Evolutionary conservation across 1,139 yeast species (phyloP), one percentile per base, ranked within the genome.

Genomic region (Hanseniaspora sp.): DNA sequence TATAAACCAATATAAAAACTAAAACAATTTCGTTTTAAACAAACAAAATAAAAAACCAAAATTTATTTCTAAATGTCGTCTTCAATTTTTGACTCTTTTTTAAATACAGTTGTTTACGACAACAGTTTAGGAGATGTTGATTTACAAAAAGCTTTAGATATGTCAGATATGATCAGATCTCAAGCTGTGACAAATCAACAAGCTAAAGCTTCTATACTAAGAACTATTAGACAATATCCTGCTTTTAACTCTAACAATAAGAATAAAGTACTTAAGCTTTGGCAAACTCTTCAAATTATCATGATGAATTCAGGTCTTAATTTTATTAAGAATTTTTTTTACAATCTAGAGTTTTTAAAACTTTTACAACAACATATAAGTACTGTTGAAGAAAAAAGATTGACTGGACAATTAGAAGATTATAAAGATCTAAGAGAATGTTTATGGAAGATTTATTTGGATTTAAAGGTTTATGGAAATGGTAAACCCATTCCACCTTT

Each of bases 251-350:
- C 54, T 13, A 51, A 51, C 37, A 51, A 51, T 17, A 51, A 44
- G 38, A 43, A 51, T 28, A 51, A 51, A 23, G 54, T 51, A n/a
- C n/a, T 31, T 23, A 51, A 44, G 12, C 45, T 51, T 17, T 75
- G 95, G 63, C 84, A 83, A 64, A 72, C 94, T 59, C 74, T 82
- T 29, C 97, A 92, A 63, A 77, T 87, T 48, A 86, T 96, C 69
- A 84, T 92, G 56, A 92, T 94, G 71, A 92, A 94, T 67, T 90
- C 96, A 51, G 99, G 99, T 7, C 74, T 74, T 53, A 95, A 87
- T 62, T 90, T 92, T 62, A 72, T 92, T 37, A 74, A 73, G 38
- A 96, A 88, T 63, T 73, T 90, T 42, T 80, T 95, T 34, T 77
- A 92, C 17, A 79, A 90, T 60, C 31, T 51, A 9, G 97, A 92